Evolutionary conservation across 169 alveolate genomes (phyloP).

Genomic region (Eimeria necatrix): DNA sequence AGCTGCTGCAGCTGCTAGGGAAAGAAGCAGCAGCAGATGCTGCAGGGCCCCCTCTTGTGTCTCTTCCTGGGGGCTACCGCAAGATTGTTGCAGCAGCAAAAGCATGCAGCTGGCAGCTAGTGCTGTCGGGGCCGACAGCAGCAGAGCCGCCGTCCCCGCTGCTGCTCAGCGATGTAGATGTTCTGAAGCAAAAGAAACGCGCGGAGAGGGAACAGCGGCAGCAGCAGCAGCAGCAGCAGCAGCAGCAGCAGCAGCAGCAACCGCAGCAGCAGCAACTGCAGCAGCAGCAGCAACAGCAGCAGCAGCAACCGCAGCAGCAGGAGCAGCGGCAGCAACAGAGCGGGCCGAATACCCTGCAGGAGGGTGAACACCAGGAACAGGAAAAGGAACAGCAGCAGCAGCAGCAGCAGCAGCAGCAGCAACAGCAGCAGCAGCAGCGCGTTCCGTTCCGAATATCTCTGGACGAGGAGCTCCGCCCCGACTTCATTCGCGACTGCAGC

Average conservation of each 20-base stretch:
- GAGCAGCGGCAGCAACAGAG: too few relatives aligned
- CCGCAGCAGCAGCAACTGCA: too few relatives aligned
- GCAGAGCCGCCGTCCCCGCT: neutral
- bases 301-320: neutral
- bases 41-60: neutral
- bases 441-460: neutral
- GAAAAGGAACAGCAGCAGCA: neutral
- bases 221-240: neutral
- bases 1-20: neutral
- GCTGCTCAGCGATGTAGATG: constrained; percentile 48
- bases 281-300: neutral
- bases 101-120: constrained; percentile 60
- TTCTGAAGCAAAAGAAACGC: neutral
- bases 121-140: neutral
- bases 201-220: neutral
- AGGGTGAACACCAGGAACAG: neutral
- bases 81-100: neutral
- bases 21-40: neutral
- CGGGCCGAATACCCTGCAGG: neutral
- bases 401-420: neutral
- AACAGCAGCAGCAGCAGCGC: neutral
- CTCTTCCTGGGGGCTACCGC: neutral
- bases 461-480: neutral
- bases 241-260: neutral
- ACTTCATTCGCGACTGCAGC: neutral